phyloP scores from a whole-genome alignment of 768 basidiomycete species.

The Psilocybe tampanensis region DNA sequence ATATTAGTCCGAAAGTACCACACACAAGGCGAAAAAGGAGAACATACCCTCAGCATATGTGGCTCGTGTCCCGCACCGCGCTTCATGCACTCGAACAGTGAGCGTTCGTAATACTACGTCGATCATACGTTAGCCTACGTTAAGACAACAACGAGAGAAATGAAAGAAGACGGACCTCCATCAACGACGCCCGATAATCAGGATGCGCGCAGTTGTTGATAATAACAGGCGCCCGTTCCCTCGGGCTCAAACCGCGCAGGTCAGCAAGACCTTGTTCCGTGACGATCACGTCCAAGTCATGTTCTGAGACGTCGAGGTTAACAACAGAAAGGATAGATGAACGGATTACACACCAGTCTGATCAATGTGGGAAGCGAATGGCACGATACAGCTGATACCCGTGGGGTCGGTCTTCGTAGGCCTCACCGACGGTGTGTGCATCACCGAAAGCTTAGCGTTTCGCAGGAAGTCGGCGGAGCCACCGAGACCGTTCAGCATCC shows the following conservation, averaged over 20 bases:
- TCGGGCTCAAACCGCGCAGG: conserved; percentile 45
- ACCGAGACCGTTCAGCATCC: conserved; percentile 53
- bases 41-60: conserved; percentile 46
- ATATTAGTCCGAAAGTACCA: not conserved
- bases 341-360: conserved; percentile 38
- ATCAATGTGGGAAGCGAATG: conserved; percentile 49
- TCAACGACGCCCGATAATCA: conserved; percentile 43
- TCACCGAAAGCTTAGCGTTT: conserved; percentile 51
- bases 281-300: conserved; percentile 49
- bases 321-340: not conserved
- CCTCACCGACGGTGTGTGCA: conserved; percentile 51
- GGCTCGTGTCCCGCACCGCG: conserved; percentile 49
- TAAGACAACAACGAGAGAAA: not conserved
- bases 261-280: conserved; percentile 54
- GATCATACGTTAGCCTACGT: not conserved
- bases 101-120: conserved; percentile 45
- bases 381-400: conserved; percentile 52
- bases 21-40: not conserved
- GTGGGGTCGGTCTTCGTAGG: conserved; percentile 51
- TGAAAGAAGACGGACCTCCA: conserved; percentile 31
- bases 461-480: conserved; percentile 51
- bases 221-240: conserved; percentile 47
- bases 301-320: conserved; percentile 30
- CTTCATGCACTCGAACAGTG: conserved; percentile 44
- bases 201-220: conserved; percentile 53